Base-by-base conservation (phyloP, 164 flowering plant species). In the Piper betle region DNA sequence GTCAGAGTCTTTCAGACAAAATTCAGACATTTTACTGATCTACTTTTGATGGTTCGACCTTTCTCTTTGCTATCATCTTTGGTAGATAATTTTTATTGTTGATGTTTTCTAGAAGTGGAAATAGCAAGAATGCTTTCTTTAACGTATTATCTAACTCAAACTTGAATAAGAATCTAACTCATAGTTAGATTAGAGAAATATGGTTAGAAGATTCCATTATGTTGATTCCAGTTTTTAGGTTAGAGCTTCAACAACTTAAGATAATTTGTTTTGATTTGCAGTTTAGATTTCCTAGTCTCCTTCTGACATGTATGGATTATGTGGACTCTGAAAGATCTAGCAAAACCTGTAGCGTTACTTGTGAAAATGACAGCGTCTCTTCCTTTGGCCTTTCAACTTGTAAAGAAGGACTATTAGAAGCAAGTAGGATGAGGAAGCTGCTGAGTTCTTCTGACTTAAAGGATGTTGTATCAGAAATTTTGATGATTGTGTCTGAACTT, bases 401-500 rank as follows among this genome's bases (percentile, higher is more conserved):
- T 88, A 37, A 73, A 46, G 85, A 85, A 66, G 97, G 99, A 62
- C 72, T 94, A 69, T 68, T 91, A 79, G 86, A 91, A 55, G 78
- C 86, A 59, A 74, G 71, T 58, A 73, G 82, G 71, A 68, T 84
- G 76, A 76, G 73, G 67, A 80, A 72, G 70, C 70, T 94, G 69
- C 80, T 94, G 66, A 80, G 77, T 64, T 53, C 43, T 62, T 83
- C 91, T 55, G 68, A 81, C 67, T 90, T 93, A 37, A 79, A 73
- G 75, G 99, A 88, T 66, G 93, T 88, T 63, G 77, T 71, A 25
- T 64, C 87, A 64, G 96, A 94, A 71, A 71, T 77, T 61, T 75
- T 94, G 65, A 91, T 85, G 93, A 85, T 88, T 65, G 62, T 91
- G 50, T 91, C 99, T 66, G 97, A 94, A 71, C 73, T 94, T 56